Conservation (phyloP, 129 eudicot species). For the Lactuca sativa region DNA sequence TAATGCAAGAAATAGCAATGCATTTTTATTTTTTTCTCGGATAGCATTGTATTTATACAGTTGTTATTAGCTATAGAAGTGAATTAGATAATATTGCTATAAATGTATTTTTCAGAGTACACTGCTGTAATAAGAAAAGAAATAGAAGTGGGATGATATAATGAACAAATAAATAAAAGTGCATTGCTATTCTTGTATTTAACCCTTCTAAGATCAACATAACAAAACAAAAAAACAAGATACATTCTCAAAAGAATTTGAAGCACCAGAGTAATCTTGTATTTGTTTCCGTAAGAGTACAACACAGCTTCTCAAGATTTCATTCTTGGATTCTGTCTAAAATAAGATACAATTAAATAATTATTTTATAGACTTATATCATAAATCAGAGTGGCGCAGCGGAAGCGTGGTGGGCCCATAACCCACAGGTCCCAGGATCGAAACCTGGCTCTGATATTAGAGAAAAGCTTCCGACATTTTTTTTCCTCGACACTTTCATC, state of each 20-base stretch:
- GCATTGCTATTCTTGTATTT: neutral
- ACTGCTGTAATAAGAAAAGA: too few relatives aligned
- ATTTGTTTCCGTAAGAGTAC: slow-evolving; percentile 45
- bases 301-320: slow-evolving; percentile 37
- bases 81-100: too few relatives aligned
- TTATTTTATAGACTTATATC: too few relatives aligned
- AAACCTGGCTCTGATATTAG: slow-evolving; percentile 98
- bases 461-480: neutral
- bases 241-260: slow-evolving; percentile 52
- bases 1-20: neutral
- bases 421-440: slow-evolving; percentile 99
- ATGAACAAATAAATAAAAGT: neutral
- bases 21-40: neutral
- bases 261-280: slow-evolving; percentile 39
- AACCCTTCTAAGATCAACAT: neutral
- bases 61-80: too few relatives aligned
- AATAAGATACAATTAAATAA: neutral
- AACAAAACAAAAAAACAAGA: neutral
- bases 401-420: slow-evolving; percentile 99
- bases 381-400: slow-evolving; percentile 99
- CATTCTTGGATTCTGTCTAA: slow-evolving; percentile 54
- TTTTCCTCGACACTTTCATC: too few relatives aligned
- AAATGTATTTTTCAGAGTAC: too few relatives aligned
- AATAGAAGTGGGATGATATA: too few relatives aligned
- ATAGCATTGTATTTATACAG: neutral